Base-by-base conservation (phyloP, 2,329 filamentous ascomycete species). In the Trichophyton benhamiae region DNA sequence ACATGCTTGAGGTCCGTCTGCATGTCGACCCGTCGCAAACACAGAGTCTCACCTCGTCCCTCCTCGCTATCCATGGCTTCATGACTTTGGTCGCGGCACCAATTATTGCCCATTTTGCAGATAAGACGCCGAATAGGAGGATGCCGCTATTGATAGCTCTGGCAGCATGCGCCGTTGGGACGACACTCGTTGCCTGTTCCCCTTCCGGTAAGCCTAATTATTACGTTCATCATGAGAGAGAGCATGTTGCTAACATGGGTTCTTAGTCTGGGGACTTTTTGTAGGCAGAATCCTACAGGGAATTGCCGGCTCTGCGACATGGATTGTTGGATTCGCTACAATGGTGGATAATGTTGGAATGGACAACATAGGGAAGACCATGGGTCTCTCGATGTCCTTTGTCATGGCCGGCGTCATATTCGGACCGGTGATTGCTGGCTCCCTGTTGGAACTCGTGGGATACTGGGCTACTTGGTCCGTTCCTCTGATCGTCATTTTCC, bases 1-100 rank as follows among this genome's bases (percentile, higher is more conserved):
- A 67, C 17, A 64, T 72, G 7, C 58, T 72, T 2, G 66, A 70
- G 61, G 62, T 62, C 38, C 69, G 70, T n/a, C 60, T 72, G 4
- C 60, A 62, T 17, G 57, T 71, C 9, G 65, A 68, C 25, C 58
- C 58, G 8, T 64, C 64, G 2, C 58, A 67, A 20, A 69, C 68
- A 3, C 69, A 72, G 48, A 62, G 64, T 2, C 41, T 70, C 44
- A 70, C 65, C 27, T 68, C 68, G 15, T 60, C 66, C 1, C 41
- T 72, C 33, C 63, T 72, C 9, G 65, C 69, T 5, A 62, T 68
- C 25, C 66, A 65, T 42, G 69, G 70, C 5, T 46, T 70, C 13
- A 59, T 68, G 2, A 65, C 68, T 5, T 63, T 68, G 42, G 33
- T 70, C 9, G 49, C 62, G 9, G 68, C 64, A 25, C 68, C 69